Evolutionary conservation across 768 basidiomycete genomes (phyloP).

Genomic region (Lactarius akahatsu): DNA sequence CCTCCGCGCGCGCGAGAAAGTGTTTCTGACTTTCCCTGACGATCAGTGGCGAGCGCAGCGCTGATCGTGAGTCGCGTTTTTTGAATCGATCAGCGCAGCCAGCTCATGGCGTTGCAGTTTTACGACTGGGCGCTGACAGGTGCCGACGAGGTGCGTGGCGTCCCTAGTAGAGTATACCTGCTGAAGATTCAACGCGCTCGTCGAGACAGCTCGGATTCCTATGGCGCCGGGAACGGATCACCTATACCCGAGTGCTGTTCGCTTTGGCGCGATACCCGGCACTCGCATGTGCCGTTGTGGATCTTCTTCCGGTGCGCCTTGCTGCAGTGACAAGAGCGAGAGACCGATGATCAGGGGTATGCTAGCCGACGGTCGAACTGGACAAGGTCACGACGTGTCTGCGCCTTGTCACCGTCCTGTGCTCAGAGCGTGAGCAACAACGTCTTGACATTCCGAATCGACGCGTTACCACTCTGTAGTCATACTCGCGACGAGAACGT

Average conservation of each 20-base stretch:
- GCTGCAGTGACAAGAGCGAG: background rate
- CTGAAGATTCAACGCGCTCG: background rate
- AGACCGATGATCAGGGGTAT: background rate
- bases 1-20: background rate
- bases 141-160: conserved; percentile 8
- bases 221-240: conserved; percentile 6
- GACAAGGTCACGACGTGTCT: background rate
- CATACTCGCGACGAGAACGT: conserved; percentile 34
- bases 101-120: conserved; percentile 2
- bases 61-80: conserved; percentile 13
- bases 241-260: conserved; percentile 14
- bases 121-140: conserved; percentile 24
- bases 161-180: too few species aligned
- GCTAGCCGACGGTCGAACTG: background rate
- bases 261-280: conserved; percentile 20
- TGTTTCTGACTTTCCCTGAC: background rate
- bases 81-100: background rate
- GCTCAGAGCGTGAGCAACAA: conserved; percentile 13
- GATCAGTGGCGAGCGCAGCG: conserved; percentile 12
- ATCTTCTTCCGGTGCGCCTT: conserved; percentile 13
- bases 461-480: conserved; percentile 21
- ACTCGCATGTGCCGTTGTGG: conserved; percentile 7
- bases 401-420: conserved; percentile 7
- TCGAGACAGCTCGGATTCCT: conserved; percentile 15
- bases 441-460: background rate